These are phyloP conservation scores for Clonostachys rosea DNA, from an alignment of 2,329 filamentous ascomycete species.

Conservation along the genomic window DNA sequence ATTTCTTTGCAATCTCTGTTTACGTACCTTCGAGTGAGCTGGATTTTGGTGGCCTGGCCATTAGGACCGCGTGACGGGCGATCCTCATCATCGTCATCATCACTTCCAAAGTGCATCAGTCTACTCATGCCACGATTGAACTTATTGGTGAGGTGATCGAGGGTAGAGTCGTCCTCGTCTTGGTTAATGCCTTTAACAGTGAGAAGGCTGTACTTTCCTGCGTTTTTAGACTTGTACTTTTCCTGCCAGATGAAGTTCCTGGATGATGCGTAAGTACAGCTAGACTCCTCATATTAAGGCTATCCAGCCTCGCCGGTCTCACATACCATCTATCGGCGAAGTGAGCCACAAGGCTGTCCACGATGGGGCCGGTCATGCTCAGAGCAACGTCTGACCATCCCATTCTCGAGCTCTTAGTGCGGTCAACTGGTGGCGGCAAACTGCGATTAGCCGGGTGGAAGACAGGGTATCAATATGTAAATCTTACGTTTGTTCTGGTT, in stretches of 20 bases:
- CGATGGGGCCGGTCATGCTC: slow-evolving; percentile 68
- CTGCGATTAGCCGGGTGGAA: not conserved
- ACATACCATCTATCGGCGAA: slow-evolving; percentile 75
- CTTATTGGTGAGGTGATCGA: slow-evolving; percentile 38
- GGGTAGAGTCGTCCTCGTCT: slow-evolving; percentile 19
- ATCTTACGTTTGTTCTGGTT: slow-evolving; percentile 69
- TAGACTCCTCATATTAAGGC: not conserved
- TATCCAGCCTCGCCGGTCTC: rapidly evolving
- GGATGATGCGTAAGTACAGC: not conserved
- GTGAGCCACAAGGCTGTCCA: slow-evolving; percentile 70
- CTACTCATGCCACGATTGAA: slow-evolving; percentile 31
- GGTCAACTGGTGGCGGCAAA: slow-evolving; percentile 49
- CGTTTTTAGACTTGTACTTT: slow-evolving; percentile 62
- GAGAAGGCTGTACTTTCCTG: slow-evolving; percentile 40
- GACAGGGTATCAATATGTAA: not conserved
- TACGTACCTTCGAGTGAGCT: slow-evolving; percentile 43
- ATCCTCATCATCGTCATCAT: slow-evolving; percentile 10
- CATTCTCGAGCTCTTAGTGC: slow-evolving; percentile 77
- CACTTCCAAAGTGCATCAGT: slow-evolving; percentile 26
- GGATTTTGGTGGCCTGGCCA: slow-evolving; percentile 29
- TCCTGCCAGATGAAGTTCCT: slow-evolving; percentile 81
- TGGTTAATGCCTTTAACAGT: not conserved
- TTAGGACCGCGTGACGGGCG: slow-evolving; percentile 8
- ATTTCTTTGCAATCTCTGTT: not conserved
- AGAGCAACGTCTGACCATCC: slow-evolving; percentile 88